A percentile compares a stretch with the other conserved stretches of the same genome.
Conservation (phyloP, 805 yeast genomes). For the Candida ficus region DNA sequence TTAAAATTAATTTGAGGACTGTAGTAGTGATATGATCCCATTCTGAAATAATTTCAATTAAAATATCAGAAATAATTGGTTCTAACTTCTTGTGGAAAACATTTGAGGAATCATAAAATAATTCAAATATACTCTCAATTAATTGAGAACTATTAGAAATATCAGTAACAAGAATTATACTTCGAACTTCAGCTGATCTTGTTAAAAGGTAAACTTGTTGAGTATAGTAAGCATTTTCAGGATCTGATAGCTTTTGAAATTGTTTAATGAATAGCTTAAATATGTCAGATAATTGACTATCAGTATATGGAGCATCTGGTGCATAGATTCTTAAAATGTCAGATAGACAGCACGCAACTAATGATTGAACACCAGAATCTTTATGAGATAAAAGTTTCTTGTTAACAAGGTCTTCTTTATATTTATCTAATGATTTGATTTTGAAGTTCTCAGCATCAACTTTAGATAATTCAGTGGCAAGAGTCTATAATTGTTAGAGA, state of each 20-base stretch:
- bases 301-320: conserved; percentile 85
- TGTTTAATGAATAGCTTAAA: conserved; percentile 64
- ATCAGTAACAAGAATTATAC: conserved; percentile 70
- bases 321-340: conserved; percentile 77
- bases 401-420: conserved; percentile 49
- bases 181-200: conserved; percentile 67
- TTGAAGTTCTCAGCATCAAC: conserved; percentile 59
- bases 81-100: conserved; percentile 49
- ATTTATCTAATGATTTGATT: conserved; percentile 35
- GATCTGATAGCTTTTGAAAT: conserved; percentile 49
- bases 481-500: conserved; percentile 26
- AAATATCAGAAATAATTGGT: conserved; percentile 61
- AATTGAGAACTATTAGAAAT: conserved; percentile 56
- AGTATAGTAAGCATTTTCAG: conserved; percentile 52
- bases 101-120: conserved; percentile 52
- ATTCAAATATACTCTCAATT: conserved; percentile 50
- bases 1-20: conserved; percentile 59
- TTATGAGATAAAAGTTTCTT: conserved; percentile 55
- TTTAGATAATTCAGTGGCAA: conserved; percentile 59
- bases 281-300: conserved; percentile 53
- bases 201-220: conserved; percentile 64
- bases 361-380: conserved; percentile 66
- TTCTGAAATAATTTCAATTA: conserved; percentile 71
- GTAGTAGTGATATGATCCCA: conserved; percentile 55
- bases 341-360: conserved; percentile 65